Percentiles rank a stretch among this genome's conserved stretches.
Conservation (phyloP, 371 early-diverging fungal species). For the Mucor irregularis region DNA sequence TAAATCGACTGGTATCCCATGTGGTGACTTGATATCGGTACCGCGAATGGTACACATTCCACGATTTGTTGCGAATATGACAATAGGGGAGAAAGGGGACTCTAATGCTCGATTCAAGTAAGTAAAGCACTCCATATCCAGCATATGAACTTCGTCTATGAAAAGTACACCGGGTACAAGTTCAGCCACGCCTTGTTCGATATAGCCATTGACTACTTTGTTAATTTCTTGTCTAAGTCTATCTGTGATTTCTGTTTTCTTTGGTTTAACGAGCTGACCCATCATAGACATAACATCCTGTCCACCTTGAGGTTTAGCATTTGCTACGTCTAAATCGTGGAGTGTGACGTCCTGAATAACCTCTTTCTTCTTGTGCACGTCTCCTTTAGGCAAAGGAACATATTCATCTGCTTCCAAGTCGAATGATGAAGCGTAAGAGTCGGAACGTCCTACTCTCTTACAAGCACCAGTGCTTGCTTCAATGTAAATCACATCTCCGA, state of each 20-base stretch:
- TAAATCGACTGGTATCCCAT: conserved; percentile 97
- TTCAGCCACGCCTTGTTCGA: conserved; percentile 98
- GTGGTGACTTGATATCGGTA: conserved; percentile 87
- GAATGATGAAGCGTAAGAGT: conserved; percentile 94
- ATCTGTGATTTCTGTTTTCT: conserved; percentile 97
- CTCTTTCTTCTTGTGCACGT: conserved; percentile 98
- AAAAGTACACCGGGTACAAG: conserved; percentile 97
- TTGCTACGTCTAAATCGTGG: conserved; percentile 98
- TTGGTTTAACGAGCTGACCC: conserved; percentile 95
- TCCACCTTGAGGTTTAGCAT: conserved; percentile 94
- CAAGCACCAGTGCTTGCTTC: conserved; percentile 98
- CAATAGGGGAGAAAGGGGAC: conserved; percentile 95
- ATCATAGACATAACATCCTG: conserved; percentile 98
- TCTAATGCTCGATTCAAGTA: conserved; percentile 98
- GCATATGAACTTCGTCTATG: conserved; percentile 98
- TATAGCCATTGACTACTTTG: conserved; percentile 98
- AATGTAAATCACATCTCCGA: conserved; percentile 98
- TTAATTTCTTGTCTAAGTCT: conserved; percentile 98
- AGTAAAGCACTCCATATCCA: conserved; percentile 98
- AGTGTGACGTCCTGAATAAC: conserved; percentile 97
- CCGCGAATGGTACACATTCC: conserved; percentile 95
- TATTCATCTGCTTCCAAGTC: conserved; percentile 97
- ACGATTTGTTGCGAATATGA: conserved; percentile 97
- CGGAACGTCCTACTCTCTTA: conserved; percentile 97
- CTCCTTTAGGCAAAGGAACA: conserved; percentile 98